Conservation (phyloP, 176 grass and related monocot species). For the Neostapfia colusana region DNA sequence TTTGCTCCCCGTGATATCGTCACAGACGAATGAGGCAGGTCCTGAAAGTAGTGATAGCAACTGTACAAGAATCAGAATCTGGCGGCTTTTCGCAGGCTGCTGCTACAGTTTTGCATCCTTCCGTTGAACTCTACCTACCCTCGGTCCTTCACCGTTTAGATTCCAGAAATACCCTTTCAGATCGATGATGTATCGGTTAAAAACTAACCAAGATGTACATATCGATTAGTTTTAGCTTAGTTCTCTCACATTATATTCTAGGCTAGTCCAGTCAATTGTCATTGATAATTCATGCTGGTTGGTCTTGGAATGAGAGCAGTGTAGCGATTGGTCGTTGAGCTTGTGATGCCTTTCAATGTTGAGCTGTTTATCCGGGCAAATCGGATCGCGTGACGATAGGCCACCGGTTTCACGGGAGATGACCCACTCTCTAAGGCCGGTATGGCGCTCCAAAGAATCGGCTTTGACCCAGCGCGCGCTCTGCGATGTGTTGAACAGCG, state of each 20-base stretch:
- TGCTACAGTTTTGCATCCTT: slow-evolving; percentile 16
- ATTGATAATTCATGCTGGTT: not conserved
- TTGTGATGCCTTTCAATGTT: not conserved
- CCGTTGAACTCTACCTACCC: not conserved
- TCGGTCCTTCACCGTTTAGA: not conserved
- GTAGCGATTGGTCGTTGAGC: not conserved
- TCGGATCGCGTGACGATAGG: not conserved
- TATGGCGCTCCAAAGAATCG: slow-evolving; percentile 3
- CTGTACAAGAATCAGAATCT: slow-evolving; percentile 32
- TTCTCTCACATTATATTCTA: not conserved
- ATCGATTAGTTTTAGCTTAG: not conserved
- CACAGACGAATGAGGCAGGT: not conserved
- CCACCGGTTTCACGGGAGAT: slow-evolving; percentile 14
- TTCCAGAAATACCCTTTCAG: not conserved
- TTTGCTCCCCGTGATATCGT: not conserved
- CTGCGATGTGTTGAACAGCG: not conserved
- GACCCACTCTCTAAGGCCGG: not conserved
- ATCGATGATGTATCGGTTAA: not conserved
- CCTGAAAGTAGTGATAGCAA: slow-evolving; percentile 4
- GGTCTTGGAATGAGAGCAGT: not conserved
- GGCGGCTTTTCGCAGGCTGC: slow-evolving; percentile 20
- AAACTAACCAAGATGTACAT: slow-evolving; percentile 35
- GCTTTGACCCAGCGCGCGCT: not conserved
- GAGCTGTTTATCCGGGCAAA: not conserved
- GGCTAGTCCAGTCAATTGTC: not conserved